Evolutionary conservation across 306 rosid genomes (phyloP).

Genomic region (Quercus cerris): DNA sequence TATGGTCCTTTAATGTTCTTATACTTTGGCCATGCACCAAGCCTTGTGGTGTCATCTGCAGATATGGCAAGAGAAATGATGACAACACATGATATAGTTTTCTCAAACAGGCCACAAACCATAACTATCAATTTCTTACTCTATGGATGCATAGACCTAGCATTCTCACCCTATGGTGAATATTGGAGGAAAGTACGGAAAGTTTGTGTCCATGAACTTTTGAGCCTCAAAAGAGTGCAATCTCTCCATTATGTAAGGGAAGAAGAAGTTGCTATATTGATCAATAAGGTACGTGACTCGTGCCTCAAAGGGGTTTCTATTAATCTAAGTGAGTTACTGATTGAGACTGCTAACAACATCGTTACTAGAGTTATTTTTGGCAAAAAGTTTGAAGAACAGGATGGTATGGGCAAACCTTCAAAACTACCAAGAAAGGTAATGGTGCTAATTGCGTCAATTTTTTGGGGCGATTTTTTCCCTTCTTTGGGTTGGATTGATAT

Average conservation of each 20-base stretch:
- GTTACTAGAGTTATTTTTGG: constrained; percentile 5
- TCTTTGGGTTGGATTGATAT: constrained; percentile 27
- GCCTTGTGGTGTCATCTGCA: constrained; percentile 31
- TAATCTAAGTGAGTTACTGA: constrained; percentile 1
- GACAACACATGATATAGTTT: constrained; percentile 20
- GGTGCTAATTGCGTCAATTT: not conserved
- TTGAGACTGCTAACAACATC: not conserved
- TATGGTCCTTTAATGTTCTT: constrained; percentile 12
- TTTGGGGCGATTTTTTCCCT: constrained; percentile 1
- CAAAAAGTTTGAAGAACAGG: not conserved
- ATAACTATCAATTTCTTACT: not conserved
- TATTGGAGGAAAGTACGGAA: constrained; percentile 15
- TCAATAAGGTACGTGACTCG: not conserved
- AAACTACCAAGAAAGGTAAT: not conserved
- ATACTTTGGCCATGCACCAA: constrained; percentile 5
- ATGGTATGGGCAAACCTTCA: not conserved
- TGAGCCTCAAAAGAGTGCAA: constrained; percentile 6
- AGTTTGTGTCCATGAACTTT: constrained; percentile 9
- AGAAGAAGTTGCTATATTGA: constrained; percentile 1
- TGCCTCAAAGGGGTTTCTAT: not conserved
- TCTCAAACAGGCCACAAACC: constrained; percentile 17
- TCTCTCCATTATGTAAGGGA: constrained; percentile 3
- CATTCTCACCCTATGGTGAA: constrained; percentile 12
- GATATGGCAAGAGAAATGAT: constrained; percentile 22
- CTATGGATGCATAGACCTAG: constrained; percentile 21